Conservation (phyloP, 164 flowering plant species). For the Euptelea pleiosperma region DNA sequence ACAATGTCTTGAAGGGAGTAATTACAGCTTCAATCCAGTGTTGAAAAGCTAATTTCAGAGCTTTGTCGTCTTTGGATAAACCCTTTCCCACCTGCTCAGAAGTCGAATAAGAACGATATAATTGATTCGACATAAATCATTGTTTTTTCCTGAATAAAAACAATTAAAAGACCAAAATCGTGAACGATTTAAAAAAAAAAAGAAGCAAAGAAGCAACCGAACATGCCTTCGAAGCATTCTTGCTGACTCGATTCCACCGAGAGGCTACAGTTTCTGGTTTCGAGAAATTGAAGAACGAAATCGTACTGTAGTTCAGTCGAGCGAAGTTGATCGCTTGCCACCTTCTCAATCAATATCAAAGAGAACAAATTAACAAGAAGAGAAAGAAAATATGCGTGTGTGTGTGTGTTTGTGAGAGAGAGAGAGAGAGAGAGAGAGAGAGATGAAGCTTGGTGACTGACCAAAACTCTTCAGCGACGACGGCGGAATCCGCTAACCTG, state of each 20-base stretch:
- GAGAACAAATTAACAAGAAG: background rate
- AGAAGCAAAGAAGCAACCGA: slow-evolving; percentile 1
- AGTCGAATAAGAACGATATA: background rate
- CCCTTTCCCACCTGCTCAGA: slow-evolving; percentile 77
- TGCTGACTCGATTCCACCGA: slow-evolving; percentile 58
- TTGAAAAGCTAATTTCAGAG: slow-evolving; percentile 78
- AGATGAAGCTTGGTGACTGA: slow-evolving; percentile 9
- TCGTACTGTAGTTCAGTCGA: slow-evolving; percentile 60
- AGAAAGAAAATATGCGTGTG: background rate
- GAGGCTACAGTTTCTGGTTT: slow-evolving; percentile 62
- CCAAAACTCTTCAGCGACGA: slow-evolving; percentile 82
- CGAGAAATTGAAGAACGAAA: slow-evolving; percentile 60
- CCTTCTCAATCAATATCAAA: slow-evolving; percentile 30
- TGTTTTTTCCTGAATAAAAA: background rate
- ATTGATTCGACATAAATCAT: background rate
- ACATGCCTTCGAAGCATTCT: slow-evolving; percentile 79
- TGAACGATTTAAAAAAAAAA: background rate
- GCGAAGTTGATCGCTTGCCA: slow-evolving; percentile 77
- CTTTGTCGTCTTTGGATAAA: slow-evolving; percentile 59
- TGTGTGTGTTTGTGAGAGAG: too few species aligned
- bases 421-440: background rate
- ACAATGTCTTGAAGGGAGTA: too few species aligned
- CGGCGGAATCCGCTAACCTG: slow-evolving; percentile 75
- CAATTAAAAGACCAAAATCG: background rate
- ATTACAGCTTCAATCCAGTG: slow-evolving; percentile 98